phyloP scores from a whole-genome alignment of 2,329 filamentous ascomycete species.

The Oidium heveae region DNA sequence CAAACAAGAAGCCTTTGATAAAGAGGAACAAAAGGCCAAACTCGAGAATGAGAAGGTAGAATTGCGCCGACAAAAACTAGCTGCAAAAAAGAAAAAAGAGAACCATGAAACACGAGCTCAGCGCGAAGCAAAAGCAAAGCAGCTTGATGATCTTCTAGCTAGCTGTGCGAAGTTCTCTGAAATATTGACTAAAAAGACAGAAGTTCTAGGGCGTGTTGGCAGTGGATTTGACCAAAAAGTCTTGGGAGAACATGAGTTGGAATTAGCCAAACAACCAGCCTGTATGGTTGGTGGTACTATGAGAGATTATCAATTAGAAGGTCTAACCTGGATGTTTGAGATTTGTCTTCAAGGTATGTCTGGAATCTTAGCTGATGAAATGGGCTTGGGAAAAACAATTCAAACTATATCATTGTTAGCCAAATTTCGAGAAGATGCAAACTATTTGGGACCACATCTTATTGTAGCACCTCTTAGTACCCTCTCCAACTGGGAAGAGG shows the following conservation, averaged over 20 bases:
- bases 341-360: constrained; percentile 40
- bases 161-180: constrained; percentile 36
- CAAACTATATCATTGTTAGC: constrained; percentile 32
- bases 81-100: constrained; percentile 19
- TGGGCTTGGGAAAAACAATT: constrained; percentile 34
- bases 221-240: constrained; percentile 32
- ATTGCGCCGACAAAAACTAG: constrained; percentile 8
- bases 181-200: constrained; percentile 36
- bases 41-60: constrained; percentile 23
- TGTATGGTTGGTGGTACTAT: constrained; percentile 71
- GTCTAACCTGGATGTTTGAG: constrained; percentile 69
- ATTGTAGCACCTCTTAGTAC: constrained; percentile 82
- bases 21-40: constrained; percentile 22
- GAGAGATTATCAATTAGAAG: constrained; percentile 84
- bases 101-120: constrained; percentile 23
- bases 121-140: constrained; percentile 29
- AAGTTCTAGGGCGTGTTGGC: constrained; percentile 34
- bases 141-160: constrained; percentile 31
- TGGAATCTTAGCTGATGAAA: constrained; percentile 31
- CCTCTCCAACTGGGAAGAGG: constrained; percentile 83
- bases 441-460: constrained; percentile 64
- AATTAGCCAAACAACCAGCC: constrained; percentile 65
- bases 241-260: constrained; percentile 38
- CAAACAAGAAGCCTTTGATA: constrained; percentile 10
- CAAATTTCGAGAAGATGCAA: constrained; percentile 62